Evolutionary conservation across 1,284 basidiomycete genomes (phyloP), one percentile per base, ranked within the genome.

Genomic region (Mixia osmundae): DNA sequence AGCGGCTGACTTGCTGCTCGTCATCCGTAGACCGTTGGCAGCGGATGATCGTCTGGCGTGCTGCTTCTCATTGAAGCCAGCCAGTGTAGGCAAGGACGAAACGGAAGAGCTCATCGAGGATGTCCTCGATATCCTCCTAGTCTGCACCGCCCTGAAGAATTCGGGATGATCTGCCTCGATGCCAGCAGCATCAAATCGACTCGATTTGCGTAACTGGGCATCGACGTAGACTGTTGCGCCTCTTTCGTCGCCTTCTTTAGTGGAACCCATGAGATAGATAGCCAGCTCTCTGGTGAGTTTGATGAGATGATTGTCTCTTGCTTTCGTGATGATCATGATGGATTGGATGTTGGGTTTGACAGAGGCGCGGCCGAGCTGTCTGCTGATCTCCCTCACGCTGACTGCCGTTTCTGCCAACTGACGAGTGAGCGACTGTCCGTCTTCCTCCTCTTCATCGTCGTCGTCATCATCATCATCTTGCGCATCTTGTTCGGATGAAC

Each of bases 301-400:
- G 63, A 97, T 95, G 32, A 97, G 70, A 28, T 82, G 67, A 55
- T 97, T 97, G 62, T 99, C 91, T 37, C 89, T 67, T 22, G 91
- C 91, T 59, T 97, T 97, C 38, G 91, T 99, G 50, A 99, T 78
- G 54, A 97, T 87, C 44, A 99, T 67, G 41, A 99, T 68, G 43
- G 70, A 80, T 55, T 95, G 79, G 42, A 95, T 83, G 50, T 77
- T 76, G 4, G 79, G 77, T 41, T 74, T 73, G 42, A 97, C 82
- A 28, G 82, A 69, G 4, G 87, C 85, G 36, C 87, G 76, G 37
- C 85, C 87, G 25, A 99, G 73, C 59, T 94, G 82, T 58, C 91
- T 91, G 69, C 82, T 89, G 80, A 95, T 89, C 59, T 97, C 91
- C 35, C 89, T 69, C 19, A 97, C 89, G 28, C 83, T 78, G 18